phyloP scores from a whole-genome alignment of 345 rosid species.

The Bruguiera sexangula region DNA sequence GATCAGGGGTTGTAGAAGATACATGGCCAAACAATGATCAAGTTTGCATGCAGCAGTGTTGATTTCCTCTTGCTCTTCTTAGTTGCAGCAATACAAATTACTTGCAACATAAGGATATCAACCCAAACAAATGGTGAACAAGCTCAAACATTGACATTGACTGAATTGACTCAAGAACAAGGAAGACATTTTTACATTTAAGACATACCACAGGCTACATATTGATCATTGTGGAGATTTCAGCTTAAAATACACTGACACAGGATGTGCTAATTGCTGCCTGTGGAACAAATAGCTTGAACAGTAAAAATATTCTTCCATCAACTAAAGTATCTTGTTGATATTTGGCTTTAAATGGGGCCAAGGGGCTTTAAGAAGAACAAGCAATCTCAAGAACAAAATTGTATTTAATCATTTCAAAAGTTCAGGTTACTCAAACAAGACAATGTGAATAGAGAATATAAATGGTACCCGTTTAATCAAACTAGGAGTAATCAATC shows the following conservation, averaged over 20 bases:
- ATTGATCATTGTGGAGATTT: neutral
- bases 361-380: conserved; percentile 18
- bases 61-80: neutral
- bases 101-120: conserved; percentile 17
- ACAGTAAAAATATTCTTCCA: neutral
- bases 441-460: conserved; percentile 18
- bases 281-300: conserved; percentile 4
- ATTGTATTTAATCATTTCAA: conserved; percentile 29
- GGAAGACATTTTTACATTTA: conserved; percentile 3
- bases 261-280: conserved; percentile 7
- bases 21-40: neutral
- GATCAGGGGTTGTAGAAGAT: too few relatives aligned
- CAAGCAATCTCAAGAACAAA: conserved; percentile 27
- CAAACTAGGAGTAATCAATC: conserved; percentile 39
- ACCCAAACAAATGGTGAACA: conserved; percentile 6
- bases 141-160: neutral
- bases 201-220: neutral
- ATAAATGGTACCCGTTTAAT: conserved; percentile 28
- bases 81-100: conserved; percentile 4
- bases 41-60: neutral
- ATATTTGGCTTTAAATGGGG: conserved; percentile 1
- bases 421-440: conserved; percentile 28
- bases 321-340: neutral
- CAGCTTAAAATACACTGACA: neutral
- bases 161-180: conserved; percentile 1